Evolutionary conservation across 2,329 filamentous ascomycete species (phyloP).

Genomic region (Colletotrichum acutatum): DNA sequence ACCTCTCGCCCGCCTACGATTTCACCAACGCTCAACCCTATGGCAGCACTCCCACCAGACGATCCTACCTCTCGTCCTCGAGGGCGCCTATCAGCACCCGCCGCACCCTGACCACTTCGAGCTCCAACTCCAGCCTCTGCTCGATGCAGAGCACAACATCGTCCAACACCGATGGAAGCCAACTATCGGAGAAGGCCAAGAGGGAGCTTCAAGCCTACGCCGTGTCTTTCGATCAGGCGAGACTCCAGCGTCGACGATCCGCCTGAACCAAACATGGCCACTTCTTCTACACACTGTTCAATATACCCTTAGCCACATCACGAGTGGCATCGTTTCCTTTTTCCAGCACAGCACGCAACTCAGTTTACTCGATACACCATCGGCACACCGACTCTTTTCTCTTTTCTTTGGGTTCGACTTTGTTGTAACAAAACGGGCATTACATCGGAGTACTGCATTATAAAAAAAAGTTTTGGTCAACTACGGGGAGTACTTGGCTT

Average conservation of each 20-base stretch:
- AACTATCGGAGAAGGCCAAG: conserved; percentile 80
- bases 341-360: conserved; percentile 44
- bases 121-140: conserved; percentile 85
- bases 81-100: conserved; percentile 41
- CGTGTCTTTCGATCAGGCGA: conserved; percentile 87
- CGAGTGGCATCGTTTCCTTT: conserved; percentile 31
- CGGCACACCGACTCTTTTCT: conserved; percentile 36
- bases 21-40: conserved; percentile 74
- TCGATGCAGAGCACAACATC: conserved; percentile 76
- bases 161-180: conserved; percentile 60
- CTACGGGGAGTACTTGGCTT: conserved; percentile 41
- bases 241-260: conserved; percentile 68
- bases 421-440: conserved; percentile 60
- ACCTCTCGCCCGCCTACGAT: conserved; percentile 80
- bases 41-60: conserved; percentile 58
- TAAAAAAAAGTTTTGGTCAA: conserved; percentile 47
- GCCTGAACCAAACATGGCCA: conserved; percentile 50
- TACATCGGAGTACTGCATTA: conserved; percentile 61
- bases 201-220: conserved; percentile 88
- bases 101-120: conserved; percentile 71
- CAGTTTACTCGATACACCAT: conserved; percentile 40
- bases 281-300: conserved; percentile 39
- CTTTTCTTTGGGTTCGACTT: conserved; percentile 37
- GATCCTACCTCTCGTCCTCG: conserved; percentile 51
- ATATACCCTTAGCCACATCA: conserved; percentile 38